Evolutionary conservation across 164 flowering plant genomes (phyloP), one percentile per base, ranked within the genome.

Genomic region (Aristolochia fimbriata): DNA sequence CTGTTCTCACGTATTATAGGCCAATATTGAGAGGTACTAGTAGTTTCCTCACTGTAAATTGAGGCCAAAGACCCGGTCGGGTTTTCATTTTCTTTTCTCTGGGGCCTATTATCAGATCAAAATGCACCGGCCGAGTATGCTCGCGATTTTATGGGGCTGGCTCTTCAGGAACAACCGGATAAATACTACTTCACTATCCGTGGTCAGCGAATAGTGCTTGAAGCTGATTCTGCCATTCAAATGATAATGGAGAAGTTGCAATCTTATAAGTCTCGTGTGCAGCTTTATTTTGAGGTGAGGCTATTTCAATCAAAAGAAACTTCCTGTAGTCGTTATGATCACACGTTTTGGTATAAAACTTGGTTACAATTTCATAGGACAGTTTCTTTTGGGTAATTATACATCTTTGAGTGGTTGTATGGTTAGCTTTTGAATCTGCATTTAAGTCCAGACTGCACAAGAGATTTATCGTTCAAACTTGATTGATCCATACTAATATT

Each of bases 241-340:
- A 65, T 63, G 21, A 81, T 86, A 25, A 88, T 91, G 97, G 97
- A 91, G 74, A 88, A 83, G 62, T 62, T 83, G 60, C 96, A 91
- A 64, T 91, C 94, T 54, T 91, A 91, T 65, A 86, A 83, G 67
- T 64, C 83, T 1, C 74, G 87, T 55, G 79, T 83, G 0, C 74
- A 90, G 0, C 82, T 88, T 33, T 70, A 63, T 65, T 88, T 91
- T 60, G 94, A 91, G 88, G 96, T 87, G 7, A 37, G 12, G 12
- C 43, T 37, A 5, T 37, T 37, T 37, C 10, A 10, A 3, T 37
- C 10, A 37, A 37, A 37, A 37, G 43, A 37, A 37, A 37, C 10
- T 37, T 37, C 43, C 43, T 37, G 8, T 3, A 10, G 43, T 37
- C 43, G 43, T 37, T 37, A 10, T 37, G 43, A 37, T 37, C 43